Percentiles rank a stretch among this genome's conserved stretches.
phyloP scores from a whole-genome alignment of 1,284 basidiomycete species.

The Cerioporus squamosus region DNA sequence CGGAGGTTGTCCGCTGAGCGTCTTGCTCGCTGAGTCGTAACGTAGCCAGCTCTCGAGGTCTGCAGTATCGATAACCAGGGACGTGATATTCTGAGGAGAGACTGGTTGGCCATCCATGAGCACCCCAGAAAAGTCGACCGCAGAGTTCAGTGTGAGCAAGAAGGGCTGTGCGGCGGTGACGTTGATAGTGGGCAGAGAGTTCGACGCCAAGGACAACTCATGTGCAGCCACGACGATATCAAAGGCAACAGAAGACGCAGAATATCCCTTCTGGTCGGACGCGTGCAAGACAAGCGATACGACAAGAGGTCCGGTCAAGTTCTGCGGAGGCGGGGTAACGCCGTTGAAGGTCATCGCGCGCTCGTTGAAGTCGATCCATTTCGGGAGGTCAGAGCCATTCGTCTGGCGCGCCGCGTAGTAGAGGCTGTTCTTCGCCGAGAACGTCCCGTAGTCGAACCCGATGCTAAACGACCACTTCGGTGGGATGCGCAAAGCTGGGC shows the following conservation, averaged over 20 bases:
- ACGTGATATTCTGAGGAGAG: slow-evolving; percentile 54
- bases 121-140: slow-evolving; percentile 62
- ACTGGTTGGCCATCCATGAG: slow-evolving; percentile 64
- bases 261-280: slow-evolving; percentile 70
- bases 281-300: slow-evolving; percentile 63
- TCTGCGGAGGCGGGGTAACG: slow-evolving; percentile 58
- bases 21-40: slow-evolving; percentile 58
- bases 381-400: slow-evolving; percentile 73
- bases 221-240: slow-evolving; percentile 63
- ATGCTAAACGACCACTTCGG: slow-evolving; percentile 90
- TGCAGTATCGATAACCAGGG: slow-evolving; percentile 61
- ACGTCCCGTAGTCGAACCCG: slow-evolving; percentile 78
- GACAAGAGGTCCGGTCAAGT: slow-evolving; percentile 41
- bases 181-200: slow-evolving; percentile 65
- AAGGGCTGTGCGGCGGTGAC: slow-evolving; percentile 60
- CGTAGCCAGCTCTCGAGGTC: slow-evolving; percentile 62
- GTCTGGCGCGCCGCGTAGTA: slow-evolving; percentile 71
- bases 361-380: slow-evolving; percentile 78
- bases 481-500: slow-evolving; percentile 78
- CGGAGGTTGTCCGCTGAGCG: slow-evolving; percentile 69
- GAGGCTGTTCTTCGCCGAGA: slow-evolving; percentile 50
- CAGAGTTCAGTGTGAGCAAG: slow-evolving; percentile 60
- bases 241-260: slow-evolving; percentile 54
- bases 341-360: slow-evolving; percentile 80
- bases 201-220: slow-evolving; percentile 58